Evolutionary conservation across 768 basidiomycete genomes (phyloP).

Genomic region (Scleroderma citrinum): DNA sequence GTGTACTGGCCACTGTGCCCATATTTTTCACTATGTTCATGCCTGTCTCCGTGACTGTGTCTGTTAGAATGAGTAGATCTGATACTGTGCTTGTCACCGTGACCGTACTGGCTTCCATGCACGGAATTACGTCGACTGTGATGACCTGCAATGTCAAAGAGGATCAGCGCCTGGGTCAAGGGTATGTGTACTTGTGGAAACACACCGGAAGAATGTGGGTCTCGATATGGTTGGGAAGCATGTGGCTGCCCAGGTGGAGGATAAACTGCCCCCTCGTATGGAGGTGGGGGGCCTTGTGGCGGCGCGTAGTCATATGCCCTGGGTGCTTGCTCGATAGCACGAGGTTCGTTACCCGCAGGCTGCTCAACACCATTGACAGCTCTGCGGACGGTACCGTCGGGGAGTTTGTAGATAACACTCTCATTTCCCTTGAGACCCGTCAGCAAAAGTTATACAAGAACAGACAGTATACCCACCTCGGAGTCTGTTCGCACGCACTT

Average conservation of each 20-base stretch:
- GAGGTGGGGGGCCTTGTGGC: slow-evolving; percentile 8
- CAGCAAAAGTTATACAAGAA: no score
- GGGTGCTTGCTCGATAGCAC: slow-evolving; percentile 7
- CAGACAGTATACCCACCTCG: slow-evolving; percentile 50
- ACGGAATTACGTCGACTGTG: slow-evolving; percentile 8
- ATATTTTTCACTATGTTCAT: slow-evolving; percentile 5
- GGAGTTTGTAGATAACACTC: slow-evolving; percentile 57
- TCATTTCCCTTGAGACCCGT: slow-evolving; percentile 56
- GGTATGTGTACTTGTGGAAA: background rate
- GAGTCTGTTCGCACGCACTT: slow-evolving; percentile 51
- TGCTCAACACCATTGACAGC: slow-evolving; percentile 65
- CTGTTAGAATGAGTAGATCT: slow-evolving; percentile 8
- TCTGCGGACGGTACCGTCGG: slow-evolving; percentile 60
- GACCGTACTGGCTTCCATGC: slow-evolving; percentile 4
- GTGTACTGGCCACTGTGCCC: slow-evolving; percentile 3
- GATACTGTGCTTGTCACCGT: background rate
- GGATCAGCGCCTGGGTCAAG: background rate
- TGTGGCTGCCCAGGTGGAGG: background rate
- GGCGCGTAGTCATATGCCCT: background rate
- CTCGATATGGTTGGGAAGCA: slow-evolving; percentile 5
- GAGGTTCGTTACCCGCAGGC: slow-evolving; percentile 8
- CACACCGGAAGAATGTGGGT: slow-evolving; percentile 11
- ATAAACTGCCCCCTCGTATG: slow-evolving; percentile 16
- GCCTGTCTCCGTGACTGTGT: slow-evolving; percentile 11
- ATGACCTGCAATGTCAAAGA: slow-evolving; percentile 3